phyloP scores from a whole-genome alignment of 2,329 filamentous ascomycete genomes.

The Aspergillus sp. region DNA sequence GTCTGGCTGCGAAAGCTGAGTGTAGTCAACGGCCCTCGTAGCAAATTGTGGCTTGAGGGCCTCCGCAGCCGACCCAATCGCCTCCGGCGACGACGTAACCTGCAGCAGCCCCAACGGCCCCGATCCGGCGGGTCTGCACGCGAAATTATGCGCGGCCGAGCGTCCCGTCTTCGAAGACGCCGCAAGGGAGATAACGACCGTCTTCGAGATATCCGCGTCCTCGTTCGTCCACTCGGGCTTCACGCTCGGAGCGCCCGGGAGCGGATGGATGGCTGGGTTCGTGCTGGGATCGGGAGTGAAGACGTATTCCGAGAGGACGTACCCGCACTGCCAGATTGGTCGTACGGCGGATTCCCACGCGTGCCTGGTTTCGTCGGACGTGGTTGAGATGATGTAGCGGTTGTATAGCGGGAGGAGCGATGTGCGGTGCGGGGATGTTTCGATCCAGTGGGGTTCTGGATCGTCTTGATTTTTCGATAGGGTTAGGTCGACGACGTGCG shows the following conservation, averaged over 20 bases:
- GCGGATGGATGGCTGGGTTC: conserved; percentile 14
- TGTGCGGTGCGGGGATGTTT: conserved; percentile 43
- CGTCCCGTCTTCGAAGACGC: conserved; percentile 36
- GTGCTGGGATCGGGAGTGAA: conserved; percentile 26
- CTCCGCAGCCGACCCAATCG: not conserved
- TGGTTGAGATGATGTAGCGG: conserved; percentile 36
- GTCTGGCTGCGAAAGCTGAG: not conserved
- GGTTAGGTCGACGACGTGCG: conserved; percentile 43
- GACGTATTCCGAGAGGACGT: conserved; percentile 15
- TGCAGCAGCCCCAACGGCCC: conserved; percentile 18
- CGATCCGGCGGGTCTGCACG: not conserved
- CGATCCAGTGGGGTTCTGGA: conserved; percentile 40
- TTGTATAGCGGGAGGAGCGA: conserved; percentile 53
- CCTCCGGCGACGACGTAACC: conserved; percentile 15
- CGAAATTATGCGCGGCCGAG: conserved; percentile 20
- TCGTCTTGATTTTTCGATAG: conserved; percentile 31
- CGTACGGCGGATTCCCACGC: too few species aligned
- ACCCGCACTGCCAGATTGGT: too few species aligned
- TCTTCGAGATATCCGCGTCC: conserved; percentile 40
- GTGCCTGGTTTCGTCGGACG: too few species aligned
- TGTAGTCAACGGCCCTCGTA: conserved; percentile 8
- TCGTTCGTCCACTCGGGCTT: conserved; percentile 32
- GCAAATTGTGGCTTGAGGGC: not conserved
- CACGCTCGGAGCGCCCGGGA: not conserved
- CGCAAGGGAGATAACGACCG: conserved; percentile 38